Conservation (phyloP, 257 asterid genomes). For the Nicotiana attenuata region DNA sequence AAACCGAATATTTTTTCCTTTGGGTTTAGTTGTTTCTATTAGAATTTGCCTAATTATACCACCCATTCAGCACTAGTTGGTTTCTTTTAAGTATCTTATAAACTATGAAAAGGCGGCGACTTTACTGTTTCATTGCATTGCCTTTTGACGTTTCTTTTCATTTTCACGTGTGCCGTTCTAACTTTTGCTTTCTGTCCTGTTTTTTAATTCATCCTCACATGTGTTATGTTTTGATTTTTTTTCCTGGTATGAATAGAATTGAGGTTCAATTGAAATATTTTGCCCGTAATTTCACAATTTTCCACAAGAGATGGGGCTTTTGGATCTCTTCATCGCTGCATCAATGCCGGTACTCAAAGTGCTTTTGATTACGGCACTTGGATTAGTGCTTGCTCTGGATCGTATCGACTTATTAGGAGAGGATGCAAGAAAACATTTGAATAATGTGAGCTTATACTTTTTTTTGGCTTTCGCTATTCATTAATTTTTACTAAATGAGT, state of each 20-base stretch:
- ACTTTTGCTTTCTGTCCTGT: background rate
- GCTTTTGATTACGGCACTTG: slow-evolving; percentile 72
- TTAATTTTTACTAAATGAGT: background rate
- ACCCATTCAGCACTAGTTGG: too few species aligned
- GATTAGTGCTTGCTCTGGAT: slow-evolving; percentile 64
- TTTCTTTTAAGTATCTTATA: too few species aligned
- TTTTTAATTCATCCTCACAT: background rate
- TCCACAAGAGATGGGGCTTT: slow-evolving; percentile 40
- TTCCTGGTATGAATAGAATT: background rate
- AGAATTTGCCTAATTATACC: too few species aligned
- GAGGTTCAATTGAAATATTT: background rate
- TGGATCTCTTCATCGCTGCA: slow-evolving; percentile 64
- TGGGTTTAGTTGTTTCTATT: too few species aligned
- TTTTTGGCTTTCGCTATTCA: background rate
- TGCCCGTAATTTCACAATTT: background rate
- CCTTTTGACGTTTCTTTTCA: background rate
- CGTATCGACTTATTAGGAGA: slow-evolving; percentile 49
- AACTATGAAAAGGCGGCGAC: too few species aligned
- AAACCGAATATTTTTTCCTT: too few species aligned
- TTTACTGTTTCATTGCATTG: background rate
- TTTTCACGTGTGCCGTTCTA: too few species aligned
- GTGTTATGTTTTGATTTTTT: background rate
- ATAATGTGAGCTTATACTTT: slow-evolving; percentile 37
- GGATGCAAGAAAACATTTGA: slow-evolving; percentile 81
- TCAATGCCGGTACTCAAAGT: slow-evolving; percentile 76